Conservation (phyloP, 805 yeast species). For the Jamesozyma spencerorum region DNA sequence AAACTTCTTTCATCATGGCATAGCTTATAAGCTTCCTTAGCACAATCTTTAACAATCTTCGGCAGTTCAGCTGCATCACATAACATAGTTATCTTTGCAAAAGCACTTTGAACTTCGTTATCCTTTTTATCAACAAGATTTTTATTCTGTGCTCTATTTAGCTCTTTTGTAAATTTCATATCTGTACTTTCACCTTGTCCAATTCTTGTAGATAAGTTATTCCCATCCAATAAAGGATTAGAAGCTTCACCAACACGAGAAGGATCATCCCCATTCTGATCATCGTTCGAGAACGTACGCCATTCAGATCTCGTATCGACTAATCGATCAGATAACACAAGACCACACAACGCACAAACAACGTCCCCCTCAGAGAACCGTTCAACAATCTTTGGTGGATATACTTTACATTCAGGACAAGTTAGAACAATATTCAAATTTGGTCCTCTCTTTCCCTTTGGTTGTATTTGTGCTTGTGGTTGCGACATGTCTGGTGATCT, state of each 20-base stretch:
- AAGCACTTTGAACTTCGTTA: conserved; percentile 79
- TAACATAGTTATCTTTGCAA: conserved; percentile 84
- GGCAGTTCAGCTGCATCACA: conserved; percentile 96
- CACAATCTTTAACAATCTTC: conserved; percentile 92
- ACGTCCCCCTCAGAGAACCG: conserved; percentile 96
- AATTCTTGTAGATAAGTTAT: conserved; percentile 85
- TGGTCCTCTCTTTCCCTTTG: conserved; percentile 40
- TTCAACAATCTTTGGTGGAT: conserved; percentile 92
- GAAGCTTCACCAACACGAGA: conserved; percentile 98
- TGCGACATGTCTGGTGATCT: too few species aligned
- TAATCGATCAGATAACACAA: conserved; percentile 82
- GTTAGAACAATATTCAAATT: conserved; percentile 81
- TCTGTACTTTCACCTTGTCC: conserved; percentile 84
- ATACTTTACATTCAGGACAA: conserved; percentile 93
- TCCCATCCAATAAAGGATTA: conserved; percentile 83
- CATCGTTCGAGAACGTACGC: conserved; percentile 97
- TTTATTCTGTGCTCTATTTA: conserved; percentile 81
- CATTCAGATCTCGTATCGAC: conserved; percentile 96
- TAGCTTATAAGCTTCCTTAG: conserved; percentile 88
- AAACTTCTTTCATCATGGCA: conserved; percentile 80
- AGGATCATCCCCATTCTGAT: conserved; percentile 96
- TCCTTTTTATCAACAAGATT: conserved; percentile 82
- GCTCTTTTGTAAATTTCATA: conserved; percentile 76
- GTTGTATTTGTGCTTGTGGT: too few species aligned
- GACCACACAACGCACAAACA: conserved; percentile 95